Evolutionary conservation across 73 alveolate genomes (phyloP).

Genomic region (Symbiodinium pilosum): DNA sequence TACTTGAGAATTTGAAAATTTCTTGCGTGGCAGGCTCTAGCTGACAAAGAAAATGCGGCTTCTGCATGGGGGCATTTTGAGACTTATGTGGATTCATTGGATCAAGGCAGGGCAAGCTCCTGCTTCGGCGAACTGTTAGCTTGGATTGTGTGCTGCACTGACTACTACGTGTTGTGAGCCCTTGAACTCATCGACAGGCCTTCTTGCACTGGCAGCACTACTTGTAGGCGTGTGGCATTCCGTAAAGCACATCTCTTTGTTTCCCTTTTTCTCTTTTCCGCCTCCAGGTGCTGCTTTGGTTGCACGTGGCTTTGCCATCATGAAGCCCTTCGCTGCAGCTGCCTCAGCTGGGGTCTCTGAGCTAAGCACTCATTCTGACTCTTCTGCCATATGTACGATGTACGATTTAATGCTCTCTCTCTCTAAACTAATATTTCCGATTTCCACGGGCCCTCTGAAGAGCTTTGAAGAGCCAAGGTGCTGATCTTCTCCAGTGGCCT

Average conservation of each 20-base stretch:
- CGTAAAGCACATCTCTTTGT: too few relatives aligned
- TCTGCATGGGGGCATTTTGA: not conserved
- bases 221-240: not conserved
- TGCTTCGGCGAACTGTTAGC: not conserved
- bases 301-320: constrained; percentile 58
- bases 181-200: not conserved
- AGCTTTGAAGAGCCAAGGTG: not conserved
- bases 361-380: not conserved
- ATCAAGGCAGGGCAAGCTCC: constrained; percentile 2
- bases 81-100: not conserved
- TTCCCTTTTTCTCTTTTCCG: too few relatives aligned
- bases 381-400: too few relatives aligned
- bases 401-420: too few relatives aligned
- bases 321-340: constrained; percentile 22
- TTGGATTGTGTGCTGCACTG: too few relatives aligned
- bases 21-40: not conserved
- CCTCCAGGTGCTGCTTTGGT: not conserved
- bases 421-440: too few relatives aligned
- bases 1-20: too few relatives aligned
- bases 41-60: not conserved
- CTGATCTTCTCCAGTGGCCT: not conserved
- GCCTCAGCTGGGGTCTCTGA: not conserved
- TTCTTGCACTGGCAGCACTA: not conserved
- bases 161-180: not conserved
- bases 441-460: too few relatives aligned